phyloP scores from a whole-genome alignment of 2,329 filamentous ascomycete species.

The Fusarium nurragi region DNA sequence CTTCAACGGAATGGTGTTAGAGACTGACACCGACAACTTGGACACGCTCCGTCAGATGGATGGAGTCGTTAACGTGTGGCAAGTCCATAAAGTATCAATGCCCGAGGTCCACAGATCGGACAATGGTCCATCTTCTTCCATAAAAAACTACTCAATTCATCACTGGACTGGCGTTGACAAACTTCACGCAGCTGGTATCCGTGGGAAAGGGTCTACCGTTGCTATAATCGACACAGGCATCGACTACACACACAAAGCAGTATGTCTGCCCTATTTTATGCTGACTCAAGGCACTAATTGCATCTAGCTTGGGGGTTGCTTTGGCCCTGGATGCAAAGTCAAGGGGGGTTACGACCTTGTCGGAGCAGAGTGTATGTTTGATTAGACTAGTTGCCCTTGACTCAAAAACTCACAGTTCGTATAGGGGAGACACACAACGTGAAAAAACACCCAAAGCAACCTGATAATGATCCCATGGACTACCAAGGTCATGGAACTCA shows the following conservation, averaged over 20 bases:
- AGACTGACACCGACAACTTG: constrained; percentile 46
- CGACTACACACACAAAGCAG: constrained; percentile 53
- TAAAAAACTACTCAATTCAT: constrained; percentile 50
- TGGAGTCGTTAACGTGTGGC: constrained; percentile 52
- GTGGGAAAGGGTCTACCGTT: constrained; percentile 51
- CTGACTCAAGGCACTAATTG: not conserved
- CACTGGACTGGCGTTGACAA: constrained; percentile 53
- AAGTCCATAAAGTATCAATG: constrained; percentile 43
- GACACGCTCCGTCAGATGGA: constrained; percentile 48
- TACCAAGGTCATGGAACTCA: constrained; percentile 52
- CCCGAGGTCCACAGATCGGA: constrained; percentile 26
- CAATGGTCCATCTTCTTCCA: constrained; percentile 20
- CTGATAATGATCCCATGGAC: constrained; percentile 51
- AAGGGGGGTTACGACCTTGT: constrained; percentile 53
- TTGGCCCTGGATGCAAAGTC: constrained; percentile 52
- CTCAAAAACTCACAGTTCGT: constrained; percentile 12
- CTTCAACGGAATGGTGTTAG: constrained; percentile 50
- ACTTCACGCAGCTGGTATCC: constrained; percentile 51
- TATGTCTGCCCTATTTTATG: constrained; percentile 15
- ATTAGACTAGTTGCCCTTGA: not conserved
- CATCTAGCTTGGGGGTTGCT: constrained; percentile 51
- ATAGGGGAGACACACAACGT: constrained; percentile 47
- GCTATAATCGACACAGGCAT: constrained; percentile 54
- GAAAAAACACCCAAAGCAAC: constrained; percentile 44
- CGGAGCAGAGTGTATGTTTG: constrained; percentile 46